Percentiles rank a stretch among this genome's conserved stretches.
phyloP scores from a whole-genome alignment of 164 flowering plant species.

The Cinnamomum micranthum region DNA sequence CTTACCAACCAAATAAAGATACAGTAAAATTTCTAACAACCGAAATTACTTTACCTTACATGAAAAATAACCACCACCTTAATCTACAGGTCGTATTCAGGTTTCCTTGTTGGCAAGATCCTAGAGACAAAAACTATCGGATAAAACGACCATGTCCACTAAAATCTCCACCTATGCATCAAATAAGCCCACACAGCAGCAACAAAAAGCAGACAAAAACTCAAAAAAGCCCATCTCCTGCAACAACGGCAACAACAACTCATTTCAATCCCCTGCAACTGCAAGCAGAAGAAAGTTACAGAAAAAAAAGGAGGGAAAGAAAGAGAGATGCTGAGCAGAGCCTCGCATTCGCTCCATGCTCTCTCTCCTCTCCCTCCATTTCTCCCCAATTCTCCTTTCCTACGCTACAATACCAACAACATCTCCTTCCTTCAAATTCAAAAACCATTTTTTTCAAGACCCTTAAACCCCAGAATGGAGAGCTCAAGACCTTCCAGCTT shows the following conservation, averaged over 20 bases:
- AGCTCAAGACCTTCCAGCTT: constrained; percentile 11
- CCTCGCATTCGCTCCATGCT: constrained; percentile 8
- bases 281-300: background rate
- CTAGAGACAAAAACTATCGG: background rate
- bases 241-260: no score
- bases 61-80: no score
- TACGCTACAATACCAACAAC: constrained; percentile 6
- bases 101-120: no score
- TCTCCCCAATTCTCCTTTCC: constrained; percentile 11
- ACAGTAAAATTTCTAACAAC: no score
- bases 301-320: background rate
- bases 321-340: constrained; percentile 24
- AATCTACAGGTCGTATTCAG: no score
- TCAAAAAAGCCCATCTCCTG: background rate
- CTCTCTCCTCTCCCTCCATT: background rate
- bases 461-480: constrained; percentile 28
- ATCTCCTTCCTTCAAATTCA: constrained; percentile 1
- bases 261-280: no score
- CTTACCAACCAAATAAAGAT: no score
- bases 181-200: background rate
- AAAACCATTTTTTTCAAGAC: constrained; percentile 3
- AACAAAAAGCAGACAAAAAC: background rate
- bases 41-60: no score
- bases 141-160: background rate
- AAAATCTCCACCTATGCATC: background rate